phyloP scores from a whole-genome alignment of 805 yeast genomes.

The Pichia scutulata region DNA sequence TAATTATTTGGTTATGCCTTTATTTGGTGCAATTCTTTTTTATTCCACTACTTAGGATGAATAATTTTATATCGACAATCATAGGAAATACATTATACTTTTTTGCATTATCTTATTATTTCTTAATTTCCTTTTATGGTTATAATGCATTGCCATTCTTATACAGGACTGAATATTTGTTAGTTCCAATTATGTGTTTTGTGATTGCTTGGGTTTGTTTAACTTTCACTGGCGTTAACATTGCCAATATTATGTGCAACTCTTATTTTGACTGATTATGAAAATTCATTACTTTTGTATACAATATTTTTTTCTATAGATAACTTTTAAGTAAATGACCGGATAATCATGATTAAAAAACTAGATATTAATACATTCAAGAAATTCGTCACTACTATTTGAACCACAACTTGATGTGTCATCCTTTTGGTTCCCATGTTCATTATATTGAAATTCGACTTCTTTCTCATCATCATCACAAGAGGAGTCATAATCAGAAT shows the following conservation, averaged over 20 bases:
- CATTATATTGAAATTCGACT: not conserved
- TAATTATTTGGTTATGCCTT: constrained; percentile 68
- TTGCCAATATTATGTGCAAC: constrained; percentile 58
- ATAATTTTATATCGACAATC: constrained; percentile 58
- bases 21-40: constrained; percentile 69
- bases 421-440: not conserved
- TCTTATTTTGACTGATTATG: constrained; percentile 21
- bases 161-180: constrained; percentile 52
- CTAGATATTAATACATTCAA: not conserved
- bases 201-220: constrained; percentile 49
- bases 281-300: not conserved
- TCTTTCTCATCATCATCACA: not conserved
- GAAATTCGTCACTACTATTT: not conserved
- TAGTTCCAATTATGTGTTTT: constrained; percentile 57
- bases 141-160: constrained; percentile 67
- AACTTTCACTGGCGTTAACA: constrained; percentile 60
- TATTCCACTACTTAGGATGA: constrained; percentile 60
- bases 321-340: not conserved
- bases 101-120: constrained; percentile 66
- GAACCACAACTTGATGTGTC: not conserved
- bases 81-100: constrained; percentile 76
- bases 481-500: not conserved
- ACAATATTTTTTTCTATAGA: not conserved
- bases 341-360: not conserved
- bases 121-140: constrained; percentile 80